phyloP scores from a whole-genome alignment of 768 basidiomycete species.

The Termitomyces sp. region DNA sequence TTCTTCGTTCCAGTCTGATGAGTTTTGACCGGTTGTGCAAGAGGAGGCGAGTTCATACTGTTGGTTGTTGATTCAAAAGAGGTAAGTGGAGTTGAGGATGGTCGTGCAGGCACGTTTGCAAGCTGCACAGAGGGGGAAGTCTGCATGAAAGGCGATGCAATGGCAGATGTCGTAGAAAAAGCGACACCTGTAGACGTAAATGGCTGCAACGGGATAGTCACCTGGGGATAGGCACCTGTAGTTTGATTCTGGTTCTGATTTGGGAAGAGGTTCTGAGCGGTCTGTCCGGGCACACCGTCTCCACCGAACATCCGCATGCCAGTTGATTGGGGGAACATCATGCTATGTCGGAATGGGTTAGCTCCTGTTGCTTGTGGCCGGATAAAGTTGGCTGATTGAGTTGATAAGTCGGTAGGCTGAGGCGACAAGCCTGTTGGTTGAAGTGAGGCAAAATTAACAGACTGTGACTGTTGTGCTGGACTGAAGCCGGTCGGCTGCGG shows the following conservation, averaged over 20 bases:
- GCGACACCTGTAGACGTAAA: conserved; percentile 15
- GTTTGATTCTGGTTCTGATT: conserved; percentile 13
- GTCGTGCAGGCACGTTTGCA: conserved; percentile 44
- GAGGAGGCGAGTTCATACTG: conserved; percentile 32
- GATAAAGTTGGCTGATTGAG: conserved; percentile 32
- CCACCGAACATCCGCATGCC: conserved; percentile 43
- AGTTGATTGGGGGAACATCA: conserved; percentile 60
- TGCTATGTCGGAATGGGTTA: conserved; percentile 84
- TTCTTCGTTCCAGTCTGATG: conserved; percentile 94
- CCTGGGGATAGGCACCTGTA: neutral
- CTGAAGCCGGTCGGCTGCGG: conserved; percentile 20
- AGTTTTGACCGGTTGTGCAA: conserved; percentile 63
- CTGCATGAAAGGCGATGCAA: conserved; percentile 20
- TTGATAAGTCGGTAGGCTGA: conserved; percentile 20
- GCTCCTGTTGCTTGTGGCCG: conserved; percentile 58
- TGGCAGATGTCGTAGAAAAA: conserved; percentile 14
- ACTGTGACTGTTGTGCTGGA: conserved; percentile 26
- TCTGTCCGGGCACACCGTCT: conserved; percentile 15
- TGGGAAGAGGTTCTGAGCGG: conserved; percentile 14
- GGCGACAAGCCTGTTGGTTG: neutral
- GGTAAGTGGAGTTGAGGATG: conserved; percentile 69
- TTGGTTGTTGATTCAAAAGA: conserved; percentile 23
- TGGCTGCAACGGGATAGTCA: neutral
- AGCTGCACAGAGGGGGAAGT: conserved; percentile 12
- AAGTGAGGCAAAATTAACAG: conserved; percentile 20